Base-by-base conservation (phyloP, 495 filamentous ascomycete genomes). In the Annulohypoxylon nitens region DNA sequence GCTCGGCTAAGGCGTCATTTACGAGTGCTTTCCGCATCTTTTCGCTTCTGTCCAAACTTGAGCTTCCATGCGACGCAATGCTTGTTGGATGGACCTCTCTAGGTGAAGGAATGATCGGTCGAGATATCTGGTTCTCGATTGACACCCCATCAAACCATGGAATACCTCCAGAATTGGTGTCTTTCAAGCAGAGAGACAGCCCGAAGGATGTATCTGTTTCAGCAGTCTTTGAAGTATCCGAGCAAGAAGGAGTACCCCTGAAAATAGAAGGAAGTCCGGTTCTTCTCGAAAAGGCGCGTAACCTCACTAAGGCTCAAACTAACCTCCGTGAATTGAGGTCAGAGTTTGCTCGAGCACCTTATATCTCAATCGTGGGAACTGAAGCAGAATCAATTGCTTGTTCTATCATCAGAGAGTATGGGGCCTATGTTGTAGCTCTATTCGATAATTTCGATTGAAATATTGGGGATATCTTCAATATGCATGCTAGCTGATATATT, bases 391-490 rank as follows among this genome's bases (percentile, higher is more conserved):
- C 36, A 8, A 25, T 65, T 16, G 23, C 62, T 9, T 14, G 51
- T 6, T 39, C 50, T 3, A 9, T 36, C 1, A 65, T 65, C 11
- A 43, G 30, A 43, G 37, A 64, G 10, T 65, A 65, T n/a, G 45
- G 62, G 3, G 62, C 62, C 37, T 57, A 65, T 14, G 55, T 65
- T 55, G 62, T 65, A 36, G 62, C 62, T 65, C 55, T 65, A 41
- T 65, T 65, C 25, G 62, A 65, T 33, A 65, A 65, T 20, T 65
- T 65, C n/a, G 62, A 65, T 45, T 65, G 43, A 26, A 3, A 8
- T 16, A 36, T 18, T 25, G 8, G 12, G 23, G 25, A 20, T 33
- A 47, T 14, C 8, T n/a, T 6, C 16, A 47, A 3, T 47, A 39
- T 39, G 37, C 7, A 30, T 30, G 30, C 1, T 6, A 30, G 3